Evolutionary conservation across 257 asterid species (phyloP), one percentile per base, ranked within the genome.

Genomic region (Nemophila menziesii): DNA sequence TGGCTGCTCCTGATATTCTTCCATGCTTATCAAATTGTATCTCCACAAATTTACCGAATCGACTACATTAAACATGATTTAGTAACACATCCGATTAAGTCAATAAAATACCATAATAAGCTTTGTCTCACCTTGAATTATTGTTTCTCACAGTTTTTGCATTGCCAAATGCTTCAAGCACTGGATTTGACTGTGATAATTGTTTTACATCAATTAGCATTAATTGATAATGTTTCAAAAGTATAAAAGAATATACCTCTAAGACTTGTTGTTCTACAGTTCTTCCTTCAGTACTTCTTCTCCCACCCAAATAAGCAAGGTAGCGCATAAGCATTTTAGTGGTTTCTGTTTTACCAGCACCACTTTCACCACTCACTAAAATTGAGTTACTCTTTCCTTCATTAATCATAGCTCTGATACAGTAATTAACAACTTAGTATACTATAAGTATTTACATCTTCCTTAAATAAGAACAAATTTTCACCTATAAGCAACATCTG

Each of bases 301-400:
- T 90, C 47, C 98, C 98, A 17, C 98, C 98, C 79, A 90, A 59
- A 75, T 66, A 78, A 48, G 98, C 98, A 54, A 90, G 94, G 67
- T 84, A 90, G 16, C 59, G 75, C 98, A 90, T 90, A 71, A 90
- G 96, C 98, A 90, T 90, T 82, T 84, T 89, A 39, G 98, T 84
- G 18, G 95, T 89, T 81, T 89, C 95, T 12, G 98, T 89, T 74
- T 89, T 89, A 54, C 98, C 98, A 38, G 98, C 95, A 53, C 98
- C 98, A 70, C 98, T 89, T 78, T 89, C 98, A 56, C 98, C 98
- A 57, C 98, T 89, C 10, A 89, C 98, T 51, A 89, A 62, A 56
- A 89, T 89, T 20, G 98, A 74, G 61, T 90, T 90, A 68, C 94
- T 85, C 72, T 74, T 85, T 20, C 86, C 92, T 65, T 90, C 96